These are phyloP conservation scores for Vitellaria paradoxa DNA, from an alignment of 179 eudicot species.

Conservation along the genomic window DNA sequence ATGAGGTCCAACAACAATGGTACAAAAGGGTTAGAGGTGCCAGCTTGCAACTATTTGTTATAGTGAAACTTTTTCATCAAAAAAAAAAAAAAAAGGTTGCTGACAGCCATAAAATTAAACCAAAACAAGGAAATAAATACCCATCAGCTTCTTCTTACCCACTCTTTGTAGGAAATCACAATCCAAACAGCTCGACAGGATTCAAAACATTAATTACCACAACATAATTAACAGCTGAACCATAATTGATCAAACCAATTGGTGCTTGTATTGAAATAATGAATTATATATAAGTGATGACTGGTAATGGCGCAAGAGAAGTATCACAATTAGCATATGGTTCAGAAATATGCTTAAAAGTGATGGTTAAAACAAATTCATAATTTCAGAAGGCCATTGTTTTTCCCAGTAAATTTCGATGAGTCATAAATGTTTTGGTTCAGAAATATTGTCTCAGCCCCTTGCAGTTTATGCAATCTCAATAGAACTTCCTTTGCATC, in stretches of 20 bases:
- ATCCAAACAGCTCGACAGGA: slow-evolving; percentile 4
- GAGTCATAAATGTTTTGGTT: neutral
- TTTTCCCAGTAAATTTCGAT: neutral
- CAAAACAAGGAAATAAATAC: neutral
- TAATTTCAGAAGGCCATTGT: neutral
- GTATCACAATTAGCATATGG: too few relatives aligned
- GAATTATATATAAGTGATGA: too few relatives aligned
- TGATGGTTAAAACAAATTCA: neutral
- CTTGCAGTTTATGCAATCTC: neutral
- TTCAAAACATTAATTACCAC: neutral
- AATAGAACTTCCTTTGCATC: neutral
- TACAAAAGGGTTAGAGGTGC: neutral
- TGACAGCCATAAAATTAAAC: neutral
- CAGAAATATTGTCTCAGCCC: neutral
- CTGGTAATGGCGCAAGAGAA: too few relatives aligned
- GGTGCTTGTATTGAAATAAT: too few relatives aligned
- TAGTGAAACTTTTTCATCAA: neutral
- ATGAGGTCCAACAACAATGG: neutral
- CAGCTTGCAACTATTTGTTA: neutral
- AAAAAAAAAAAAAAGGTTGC: neutral
- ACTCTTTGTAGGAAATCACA: neutral
- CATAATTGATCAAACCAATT: neutral
- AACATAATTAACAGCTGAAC: neutral
- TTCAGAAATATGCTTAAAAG: too few relatives aligned
- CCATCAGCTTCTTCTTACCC: neutral